These are phyloP conservation scores for Backusella mclennaniae DNA, from an alignment of 192 early-diverging fungal genomes.

Conservation along the genomic window DNA sequence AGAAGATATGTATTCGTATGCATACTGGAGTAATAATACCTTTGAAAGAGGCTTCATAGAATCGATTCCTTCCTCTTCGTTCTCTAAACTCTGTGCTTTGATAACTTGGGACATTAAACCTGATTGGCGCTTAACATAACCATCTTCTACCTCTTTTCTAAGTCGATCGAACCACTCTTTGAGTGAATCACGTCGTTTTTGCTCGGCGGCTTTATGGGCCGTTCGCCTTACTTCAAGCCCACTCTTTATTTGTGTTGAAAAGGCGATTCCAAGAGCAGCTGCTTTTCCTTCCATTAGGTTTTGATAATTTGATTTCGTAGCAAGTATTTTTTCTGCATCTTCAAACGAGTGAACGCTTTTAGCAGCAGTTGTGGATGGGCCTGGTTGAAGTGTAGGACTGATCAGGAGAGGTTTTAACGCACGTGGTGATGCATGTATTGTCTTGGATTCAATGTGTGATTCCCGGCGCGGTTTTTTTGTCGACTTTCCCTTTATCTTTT, in stretches of 20 bases:
- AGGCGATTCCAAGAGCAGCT: slow-evolving; percentile 74
- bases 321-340: slow-evolving; percentile 43
- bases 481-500: background rate
- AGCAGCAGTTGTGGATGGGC: background rate
- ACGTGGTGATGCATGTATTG: slow-evolving; percentile 23
- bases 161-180: slow-evolving; percentile 89
- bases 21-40: slow-evolving; percentile 34
- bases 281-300: slow-evolving; percentile 85
- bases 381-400: slow-evolving; percentile 48
- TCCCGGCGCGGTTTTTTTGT: slow-evolving; percentile 11
- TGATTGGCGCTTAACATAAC: slow-evolving; percentile 27
- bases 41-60: slow-evolving; percentile 31
- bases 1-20: slow-evolving; percentile 33
- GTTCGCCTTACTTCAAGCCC: slow-evolving; percentile 82
- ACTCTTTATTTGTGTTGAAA: slow-evolving; percentile 71
- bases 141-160: slow-evolving; percentile 63
- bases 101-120: slow-evolving; percentile 18
- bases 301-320: slow-evolving; percentile 74
- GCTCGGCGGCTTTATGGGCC: slow-evolving; percentile 94
- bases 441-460: background rate
- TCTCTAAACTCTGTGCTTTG: slow-evolving; percentile 21
- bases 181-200: slow-evolving; percentile 91
- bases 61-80: slow-evolving; percentile 7
- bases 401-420: slow-evolving; percentile 37
- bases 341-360: slow-evolving; percentile 3